Base-by-base conservation (phyloP, 2,329 filamentous ascomycete species). In the Talaromyces sp. region DNA sequence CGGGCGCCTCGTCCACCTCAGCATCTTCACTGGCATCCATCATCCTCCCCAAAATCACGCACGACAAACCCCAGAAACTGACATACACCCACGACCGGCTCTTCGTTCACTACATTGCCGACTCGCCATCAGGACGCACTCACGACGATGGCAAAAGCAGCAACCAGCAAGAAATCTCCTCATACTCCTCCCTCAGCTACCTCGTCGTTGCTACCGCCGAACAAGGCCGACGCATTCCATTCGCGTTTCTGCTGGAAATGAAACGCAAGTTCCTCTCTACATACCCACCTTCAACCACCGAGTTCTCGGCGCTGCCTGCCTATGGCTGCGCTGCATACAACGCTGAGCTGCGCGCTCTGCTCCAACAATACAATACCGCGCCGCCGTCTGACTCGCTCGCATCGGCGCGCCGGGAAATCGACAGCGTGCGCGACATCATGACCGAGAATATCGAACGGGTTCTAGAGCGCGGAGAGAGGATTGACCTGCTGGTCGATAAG, bases 71-170 rank as follows among this genome's bases (percentile, higher is more conserved):
- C 0, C 87, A 96, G 72, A 97, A 97, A 78, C 86, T 96, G 66
- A 98, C 93, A 58, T 97, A 96, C 80, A 96, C 91, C 46, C 92
- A 97, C 77, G 90, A 92, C 78, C 82, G 88, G 62, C 88, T 96
- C 75, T 91, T 95, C 81, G 95, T 98, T 76, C 93, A 99, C 83
- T 97, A 96, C 82, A 89, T 98, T 72, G 86, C 93, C 70, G 90
- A 95, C 72, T 87, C 91, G 0, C 88, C 91, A 10, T 88, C 87
- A 84, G 68, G 84, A 88, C 70, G 80, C 80, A 60, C 66, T 9
- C 66, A 70, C 31, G 67, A 59, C 29, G 58, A 59, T 50, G 43
- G 41, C 38, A 50, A 27, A 52, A 49, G 31, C 50, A 21, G 35
- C 17, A 54, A 59, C 13, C 72, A 59, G 71, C 67, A 71, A 67